Base-by-base conservation (phyloP, 2,329 filamentous ascomycete species). In the Ophiostoma quercus region DNA sequence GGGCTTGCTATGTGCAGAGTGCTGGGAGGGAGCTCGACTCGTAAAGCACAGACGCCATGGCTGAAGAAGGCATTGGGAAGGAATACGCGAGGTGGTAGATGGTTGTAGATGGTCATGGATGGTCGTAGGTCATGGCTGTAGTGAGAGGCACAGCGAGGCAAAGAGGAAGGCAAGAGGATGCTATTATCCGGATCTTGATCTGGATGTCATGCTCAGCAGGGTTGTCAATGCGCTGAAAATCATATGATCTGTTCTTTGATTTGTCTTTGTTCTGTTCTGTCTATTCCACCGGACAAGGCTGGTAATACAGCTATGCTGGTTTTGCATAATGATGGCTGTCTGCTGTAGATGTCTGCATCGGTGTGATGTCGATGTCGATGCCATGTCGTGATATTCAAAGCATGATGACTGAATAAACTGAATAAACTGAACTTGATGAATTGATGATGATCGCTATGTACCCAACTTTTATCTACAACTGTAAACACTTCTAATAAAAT, bases 11-110 rank as follows among this genome's bases (percentile, higher is more conserved):
- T 29, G 25, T 29, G 25, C 25, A 29, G 25, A 29, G 25, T 29
- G 25, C 25, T 29, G 25, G 25, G 25, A 29, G 25, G 25, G 25
- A 29, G 25, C 16, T 62, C 51, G 51, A 25, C 51, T 22, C 25
- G 57, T 29, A 16, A 62, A 29, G 22, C 57, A 62, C 57, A 62
- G 57, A 62, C 57, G 54, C 25, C 57, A 62, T 62, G n/a, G 51
- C 51, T 57, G 9, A 8, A 9, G 25, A 22, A 25, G n/a, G 51
- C 43, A 47, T 57, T 25, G n/a, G 51, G 51, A 57, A 57, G 16
- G 51, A 57, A 57, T 57, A 57, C n/a, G 12, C 51, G 51, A 57
- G 51, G n/a, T 6, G 8, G 22, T n/a, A 8, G n/a, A 3, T 25
- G 51, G 22, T 12, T 1, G 51, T 54, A 25, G 51, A 3, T 22